phyloP scores from a whole-genome alignment of 768 basidiomycete genomes.

The Cystobasidium onofrii region DNA sequence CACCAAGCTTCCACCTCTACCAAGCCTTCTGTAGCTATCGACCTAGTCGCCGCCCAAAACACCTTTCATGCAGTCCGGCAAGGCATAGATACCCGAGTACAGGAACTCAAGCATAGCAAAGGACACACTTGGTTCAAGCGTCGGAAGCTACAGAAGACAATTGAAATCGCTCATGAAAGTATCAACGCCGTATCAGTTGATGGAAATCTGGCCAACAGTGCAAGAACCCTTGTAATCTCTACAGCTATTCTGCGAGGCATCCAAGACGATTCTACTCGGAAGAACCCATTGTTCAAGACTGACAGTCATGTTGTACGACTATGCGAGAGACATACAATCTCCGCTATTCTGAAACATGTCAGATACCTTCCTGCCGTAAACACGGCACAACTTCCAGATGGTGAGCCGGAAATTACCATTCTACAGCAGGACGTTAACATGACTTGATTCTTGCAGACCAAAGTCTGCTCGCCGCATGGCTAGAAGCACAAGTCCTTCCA shows the following conservation, averaged over 20 bases:
- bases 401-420: neutral
- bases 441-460: neutral
- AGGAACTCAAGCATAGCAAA: neutral
- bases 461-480: conserved; percentile 26
- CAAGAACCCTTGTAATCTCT: neutral
- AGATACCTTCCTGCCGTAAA: too few relatives aligned
- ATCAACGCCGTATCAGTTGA: neutral
- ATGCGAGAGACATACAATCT: neutral
- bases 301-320: neutral
- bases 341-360: too few relatives aligned
- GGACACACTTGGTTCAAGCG: conserved; percentile 2
- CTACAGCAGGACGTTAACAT: neutral
- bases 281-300: neutral
- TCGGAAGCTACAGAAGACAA: neutral
- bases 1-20: neutral
- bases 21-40: neutral
- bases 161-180: neutral
- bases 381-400: neutral
- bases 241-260: neutral
- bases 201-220: neutral
- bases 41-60: neutral
- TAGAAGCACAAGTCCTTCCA: conserved; percentile 33
- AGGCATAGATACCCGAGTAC: neutral
- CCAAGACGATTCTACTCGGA: neutral
- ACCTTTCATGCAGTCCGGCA: conserved; percentile 15